These are phyloP conservation scores for Rubia balearica DNA, from an alignment of 305 asterid genomes.

Conservation along the genomic window DNA sequence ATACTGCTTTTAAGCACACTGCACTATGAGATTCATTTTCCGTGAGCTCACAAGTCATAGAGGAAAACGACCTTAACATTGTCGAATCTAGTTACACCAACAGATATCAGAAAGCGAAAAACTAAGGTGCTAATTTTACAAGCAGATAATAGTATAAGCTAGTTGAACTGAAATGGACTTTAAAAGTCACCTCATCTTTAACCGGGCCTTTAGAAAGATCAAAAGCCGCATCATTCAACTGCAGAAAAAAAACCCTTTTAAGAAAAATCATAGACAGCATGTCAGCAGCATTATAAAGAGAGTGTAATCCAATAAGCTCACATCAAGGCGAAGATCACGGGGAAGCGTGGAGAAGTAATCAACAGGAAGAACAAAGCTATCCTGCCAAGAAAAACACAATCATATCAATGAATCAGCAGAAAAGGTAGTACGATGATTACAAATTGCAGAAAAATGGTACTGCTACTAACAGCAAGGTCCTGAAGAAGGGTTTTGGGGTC, in stretches of 20 bases:
- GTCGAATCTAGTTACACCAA: neutral
- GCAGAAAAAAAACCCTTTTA: conserved; percentile 15
- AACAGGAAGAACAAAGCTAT: conserved; percentile 58
- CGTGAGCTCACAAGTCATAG: neutral
- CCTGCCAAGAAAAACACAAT: conserved; percentile 34
- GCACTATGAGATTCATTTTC: neutral
- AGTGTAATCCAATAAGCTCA: conserved; percentile 28
- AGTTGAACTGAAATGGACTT: neutral
- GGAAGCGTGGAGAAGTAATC: conserved; percentile 77
- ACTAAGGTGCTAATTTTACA: neutral
- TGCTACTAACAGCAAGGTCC: conserved; percentile 51
- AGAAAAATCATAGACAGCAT: neutral
- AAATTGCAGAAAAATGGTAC: neutral
- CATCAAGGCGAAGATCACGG: conserved; percentile 83
- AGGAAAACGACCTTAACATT: neutral
- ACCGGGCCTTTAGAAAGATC: conserved; percentile 90
- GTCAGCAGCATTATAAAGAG: neutral
- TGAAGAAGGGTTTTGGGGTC: conserved; percentile 56
- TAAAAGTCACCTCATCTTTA: conserved; percentile 59
- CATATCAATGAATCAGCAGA: neutral
- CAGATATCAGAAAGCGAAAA: neutral
- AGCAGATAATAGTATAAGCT: neutral
- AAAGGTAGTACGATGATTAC: neutral
- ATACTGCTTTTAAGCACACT: no score
- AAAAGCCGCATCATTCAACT: conserved; percentile 97